phyloP scores from a whole-genome alignment of 2,329 filamentous ascomycete species.

The Pyrenophora graminea region DNA sequence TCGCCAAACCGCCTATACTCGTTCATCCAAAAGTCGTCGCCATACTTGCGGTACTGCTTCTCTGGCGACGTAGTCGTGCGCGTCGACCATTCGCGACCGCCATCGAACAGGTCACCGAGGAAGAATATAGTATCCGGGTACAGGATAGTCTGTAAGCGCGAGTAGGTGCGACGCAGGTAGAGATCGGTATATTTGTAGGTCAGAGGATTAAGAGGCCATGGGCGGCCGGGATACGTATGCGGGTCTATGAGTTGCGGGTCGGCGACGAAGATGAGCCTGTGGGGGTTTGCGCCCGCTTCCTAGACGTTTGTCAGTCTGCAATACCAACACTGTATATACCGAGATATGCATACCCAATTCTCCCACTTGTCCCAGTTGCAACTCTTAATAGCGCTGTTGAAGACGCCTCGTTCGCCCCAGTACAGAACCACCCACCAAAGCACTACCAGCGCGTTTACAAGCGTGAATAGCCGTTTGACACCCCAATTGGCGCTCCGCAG shows the following conservation, averaged over 20 bases:
- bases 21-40: conserved; percentile 78
- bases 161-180: conserved; percentile 83
- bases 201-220: conserved; percentile 69
- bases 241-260: conserved; percentile 93
- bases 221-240: conserved; percentile 88
- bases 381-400: conserved; percentile 67
- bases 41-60: conserved; percentile 74
- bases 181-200: conserved; percentile 81
- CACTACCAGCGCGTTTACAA: conserved; percentile 60
- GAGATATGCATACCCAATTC: conserved; percentile 69
- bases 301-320: conserved; percentile 46
- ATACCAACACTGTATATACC: neutral
- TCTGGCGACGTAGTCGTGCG: conserved; percentile 58
- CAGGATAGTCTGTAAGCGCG: conserved; percentile 73
- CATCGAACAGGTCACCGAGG: conserved; percentile 92
- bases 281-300: conserved; percentile 77
- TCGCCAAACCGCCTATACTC: conserved; percentile 86
- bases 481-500: conserved; percentile 28
- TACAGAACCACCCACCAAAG: conserved; percentile 79
- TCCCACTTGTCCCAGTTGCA: conserved; percentile 92
- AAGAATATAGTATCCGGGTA: conserved; percentile 90
- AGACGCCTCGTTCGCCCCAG: conserved; percentile 83
- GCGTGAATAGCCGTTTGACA: conserved; percentile 29
- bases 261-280: conserved; percentile 81
- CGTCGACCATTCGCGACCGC: conserved; percentile 92